Evolutionary conservation across 305 asterid species (phyloP).

Genomic region (Rubia occidens): DNA sequence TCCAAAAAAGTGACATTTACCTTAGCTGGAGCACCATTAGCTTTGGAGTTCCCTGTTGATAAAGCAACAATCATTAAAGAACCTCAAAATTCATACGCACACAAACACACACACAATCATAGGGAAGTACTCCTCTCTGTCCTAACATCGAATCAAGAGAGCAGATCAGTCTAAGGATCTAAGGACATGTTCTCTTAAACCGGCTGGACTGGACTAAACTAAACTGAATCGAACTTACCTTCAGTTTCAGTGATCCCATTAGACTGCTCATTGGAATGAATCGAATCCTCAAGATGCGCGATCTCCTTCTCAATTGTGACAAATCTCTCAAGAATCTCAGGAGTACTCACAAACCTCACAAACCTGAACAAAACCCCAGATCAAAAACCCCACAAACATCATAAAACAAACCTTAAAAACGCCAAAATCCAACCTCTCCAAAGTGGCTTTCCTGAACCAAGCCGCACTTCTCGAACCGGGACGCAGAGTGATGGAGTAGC

Average conservation of each 20-base stretch:
- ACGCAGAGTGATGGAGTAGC: slow-evolving; percentile 59
- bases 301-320: slow-evolving; percentile 66
- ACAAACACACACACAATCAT: background rate
- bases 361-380: slow-evolving; percentile 35
- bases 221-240: slow-evolving; percentile 25
- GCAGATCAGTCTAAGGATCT: background rate
- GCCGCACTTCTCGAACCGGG: slow-evolving; percentile 32
- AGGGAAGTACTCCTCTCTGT: background rate
- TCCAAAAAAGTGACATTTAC: slow-evolving; percentile 21
- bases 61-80: slow-evolving; percentile 11
- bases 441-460: slow-evolving; percentile 74
- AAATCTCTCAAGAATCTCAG: slow-evolving; percentile 78
- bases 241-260: slow-evolving; percentile 33
- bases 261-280: slow-evolving; percentile 37
- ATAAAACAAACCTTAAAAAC: slow-evolving; percentile 3
- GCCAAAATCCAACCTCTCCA: slow-evolving; percentile 40
- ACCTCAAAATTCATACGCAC: slow-evolving; percentile 10
- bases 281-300: slow-evolving; percentile 61
- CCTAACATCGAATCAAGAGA: background rate
- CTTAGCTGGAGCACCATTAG: slow-evolving; percentile 30
- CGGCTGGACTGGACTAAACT: background rate
- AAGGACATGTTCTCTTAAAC: background rate
- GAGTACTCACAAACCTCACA: slow-evolving; percentile 73
- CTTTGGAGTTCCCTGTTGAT: slow-evolving; percentile 26
- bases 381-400: background rate